Evolutionary conservation across 208 protist genomes (phyloP).

Genomic region (Angomonas deanei): DNA sequence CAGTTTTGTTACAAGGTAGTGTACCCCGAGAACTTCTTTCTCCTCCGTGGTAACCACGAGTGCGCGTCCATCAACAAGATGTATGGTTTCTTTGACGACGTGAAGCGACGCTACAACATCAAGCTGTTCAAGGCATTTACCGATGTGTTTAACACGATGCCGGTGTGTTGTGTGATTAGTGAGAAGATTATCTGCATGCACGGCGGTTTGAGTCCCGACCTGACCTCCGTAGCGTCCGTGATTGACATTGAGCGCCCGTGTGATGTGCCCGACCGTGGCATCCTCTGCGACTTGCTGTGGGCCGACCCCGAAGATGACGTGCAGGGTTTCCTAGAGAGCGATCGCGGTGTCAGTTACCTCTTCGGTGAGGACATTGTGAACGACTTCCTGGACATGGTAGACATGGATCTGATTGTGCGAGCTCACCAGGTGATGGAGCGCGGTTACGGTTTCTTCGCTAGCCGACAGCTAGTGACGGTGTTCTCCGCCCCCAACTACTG

Average conservation of each 20-base stretch:
- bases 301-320: slow-evolving; percentile 95
- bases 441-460: slow-evolving; percentile 99
- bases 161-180: too few species aligned
- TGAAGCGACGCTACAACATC: slow-evolving; percentile 89
- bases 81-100: slow-evolving; percentile 99
- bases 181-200: too few species aligned
- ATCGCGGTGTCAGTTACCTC: slow-evolving; percentile 98
- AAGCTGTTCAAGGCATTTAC: slow-evolving; percentile 99
- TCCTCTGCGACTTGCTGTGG: slow-evolving; percentile 99
- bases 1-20: too few species aligned
- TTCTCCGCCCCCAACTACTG: slow-evolving; percentile 99
- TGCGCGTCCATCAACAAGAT: slow-evolving; percentile 98
- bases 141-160: slow-evolving; percentile 99
- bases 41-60: too few species aligned
- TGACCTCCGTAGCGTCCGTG: too few species aligned
- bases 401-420: slow-evolving; percentile 99
- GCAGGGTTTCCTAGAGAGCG: slow-evolving; percentile 95
- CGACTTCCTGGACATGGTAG: slow-evolving; percentile 97
- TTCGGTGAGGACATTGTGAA: slow-evolving; percentile 98
- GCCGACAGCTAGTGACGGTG: slow-evolving; percentile 98
- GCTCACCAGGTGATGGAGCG: slow-evolving; percentile 98
- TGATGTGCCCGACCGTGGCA: slow-evolving; percentile 96
- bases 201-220: too few species aligned
- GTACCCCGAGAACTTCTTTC: too few species aligned
- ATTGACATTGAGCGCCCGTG: too few species aligned